phyloP scores from a whole-genome alignment of 768 basidiomycete species.

The Lactarius psammicola region DNA sequence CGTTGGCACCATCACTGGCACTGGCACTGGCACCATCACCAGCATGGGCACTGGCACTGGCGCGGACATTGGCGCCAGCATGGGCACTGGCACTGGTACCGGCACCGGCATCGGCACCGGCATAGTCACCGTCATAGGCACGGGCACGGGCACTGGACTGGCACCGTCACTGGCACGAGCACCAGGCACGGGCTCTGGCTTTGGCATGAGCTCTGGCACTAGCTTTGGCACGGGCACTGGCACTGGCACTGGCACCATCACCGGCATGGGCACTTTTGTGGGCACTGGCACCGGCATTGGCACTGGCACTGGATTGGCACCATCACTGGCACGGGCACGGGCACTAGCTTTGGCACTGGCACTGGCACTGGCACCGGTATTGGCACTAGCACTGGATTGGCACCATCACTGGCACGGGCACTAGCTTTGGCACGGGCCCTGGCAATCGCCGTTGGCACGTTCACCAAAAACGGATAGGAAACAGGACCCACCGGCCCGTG shows the following conservation, averaged over 20 bases:
- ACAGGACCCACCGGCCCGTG: neutral
- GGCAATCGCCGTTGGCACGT: neutral
- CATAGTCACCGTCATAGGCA: too few relatives aligned
- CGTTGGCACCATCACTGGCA: neutral
- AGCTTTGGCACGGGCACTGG: neutral
- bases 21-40: neutral
- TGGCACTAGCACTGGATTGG: too few relatives aligned
- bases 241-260: neutral
- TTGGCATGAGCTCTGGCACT: neutral
- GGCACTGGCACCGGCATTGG: neutral
- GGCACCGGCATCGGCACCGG: too few relatives aligned
- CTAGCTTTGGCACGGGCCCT: too few relatives aligned
- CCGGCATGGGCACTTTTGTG: too few relatives aligned
- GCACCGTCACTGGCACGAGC: neutral
- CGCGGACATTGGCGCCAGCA: too few relatives aligned
- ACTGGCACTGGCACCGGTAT: too few relatives aligned
- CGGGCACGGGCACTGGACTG: too few relatives aligned
- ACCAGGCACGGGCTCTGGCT: neutral
- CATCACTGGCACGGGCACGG: neutral
- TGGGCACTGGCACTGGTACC: too few relatives aligned
- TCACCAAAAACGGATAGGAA: neutral
- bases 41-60: neutral
- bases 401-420: neutral
- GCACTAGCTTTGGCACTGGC: too few relatives aligned
- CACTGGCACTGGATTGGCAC: neutral